These are phyloP conservation scores for Viola odorata DNA, from an alignment of 345 rosid species.

Conservation along the genomic window DNA sequence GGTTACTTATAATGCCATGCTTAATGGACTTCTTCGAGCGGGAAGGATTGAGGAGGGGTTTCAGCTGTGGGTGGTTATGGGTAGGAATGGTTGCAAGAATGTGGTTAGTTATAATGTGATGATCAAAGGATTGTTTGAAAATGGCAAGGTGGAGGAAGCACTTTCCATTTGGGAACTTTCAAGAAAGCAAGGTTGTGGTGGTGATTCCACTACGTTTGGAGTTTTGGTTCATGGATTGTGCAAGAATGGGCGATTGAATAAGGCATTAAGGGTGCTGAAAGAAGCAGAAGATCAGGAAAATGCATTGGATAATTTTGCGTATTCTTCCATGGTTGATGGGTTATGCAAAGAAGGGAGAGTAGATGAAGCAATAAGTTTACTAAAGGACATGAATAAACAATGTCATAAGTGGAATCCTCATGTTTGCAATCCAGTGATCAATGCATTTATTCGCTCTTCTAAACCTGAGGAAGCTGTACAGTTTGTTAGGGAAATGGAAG, in stretches of 20 bases:
- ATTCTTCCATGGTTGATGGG: slow-evolving; percentile 66
- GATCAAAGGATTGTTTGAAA: slow-evolving; percentile 60
- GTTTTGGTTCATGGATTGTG: slow-evolving; percentile 75
- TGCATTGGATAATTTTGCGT: slow-evolving; percentile 53
- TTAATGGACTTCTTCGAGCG: slow-evolving; percentile 56
- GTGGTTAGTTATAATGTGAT: slow-evolving; percentile 67
- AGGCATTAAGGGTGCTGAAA: slow-evolving; percentile 52
- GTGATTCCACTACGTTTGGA: slow-evolving; percentile 60
- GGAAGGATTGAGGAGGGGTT: slow-evolving; percentile 59
- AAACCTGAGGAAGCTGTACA: slow-evolving; percentile 56
- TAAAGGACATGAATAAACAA: slow-evolving; percentile 39
- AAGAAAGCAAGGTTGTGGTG: slow-evolving; percentile 38
- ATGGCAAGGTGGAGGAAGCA: slow-evolving; percentile 62
- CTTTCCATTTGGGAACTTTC: slow-evolving; percentile 55
- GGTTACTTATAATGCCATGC: slow-evolving; percentile 74
- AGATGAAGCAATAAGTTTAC: slow-evolving; percentile 52
- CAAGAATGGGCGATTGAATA: slow-evolving; percentile 62
- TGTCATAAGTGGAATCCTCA: slow-evolving; percentile 48
- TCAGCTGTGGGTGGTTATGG: slow-evolving; percentile 77
- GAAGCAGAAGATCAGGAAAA: slow-evolving; percentile 45
- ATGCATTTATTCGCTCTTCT: slow-evolving; percentile 57
- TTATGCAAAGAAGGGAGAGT: slow-evolving; percentile 68
- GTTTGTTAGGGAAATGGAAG: slow-evolving; percentile 51
- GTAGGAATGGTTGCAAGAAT: slow-evolving; percentile 46
- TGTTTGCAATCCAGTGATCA: slow-evolving; percentile 56